phyloP scores from a whole-genome alignment of 371 early-diverging fungal genomes.

The Coemansia sp. region DNA sequence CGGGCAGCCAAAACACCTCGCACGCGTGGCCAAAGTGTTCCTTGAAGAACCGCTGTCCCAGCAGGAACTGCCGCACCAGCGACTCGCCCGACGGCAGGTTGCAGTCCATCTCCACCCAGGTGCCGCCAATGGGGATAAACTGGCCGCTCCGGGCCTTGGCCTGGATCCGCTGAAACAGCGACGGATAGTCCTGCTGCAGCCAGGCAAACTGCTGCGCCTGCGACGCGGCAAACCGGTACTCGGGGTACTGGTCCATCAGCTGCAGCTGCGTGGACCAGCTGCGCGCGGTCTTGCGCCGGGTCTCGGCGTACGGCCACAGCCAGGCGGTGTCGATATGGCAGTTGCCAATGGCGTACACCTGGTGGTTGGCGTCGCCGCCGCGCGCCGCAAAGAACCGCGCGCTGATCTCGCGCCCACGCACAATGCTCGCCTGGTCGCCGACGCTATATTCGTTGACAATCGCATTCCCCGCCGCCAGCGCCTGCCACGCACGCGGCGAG shows the following conservation, averaged over 20 bases:
- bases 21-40: conserved; percentile 79
- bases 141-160: conserved; percentile 67
- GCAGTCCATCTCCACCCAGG: conserved; percentile 98
- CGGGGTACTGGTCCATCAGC: conserved; percentile 83
- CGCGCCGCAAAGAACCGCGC: conserved; percentile 61
- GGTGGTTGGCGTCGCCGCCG: conserved; percentile 60
- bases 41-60: conserved; percentile 86
- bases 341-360: conserved; percentile 79
- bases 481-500: conserved; percentile 70
- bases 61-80: conserved; percentile 88
- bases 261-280: conserved; percentile 88
- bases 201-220: conserved; percentile 97
- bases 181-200: conserved; percentile 81
- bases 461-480: conserved; percentile 75
- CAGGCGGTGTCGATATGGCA: conserved; percentile 78
- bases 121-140: conserved; percentile 95
- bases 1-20: conserved; percentile 94
- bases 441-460: conserved; percentile 73
- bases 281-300: conserved; percentile 92
- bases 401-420: conserved; percentile 59
- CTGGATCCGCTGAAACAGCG: conserved; percentile 75
- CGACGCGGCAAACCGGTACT: conserved; percentile 87
- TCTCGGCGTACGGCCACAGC: conserved; percentile 96
- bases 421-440: conserved; percentile 55
- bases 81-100: conserved; percentile 96